Evolutionary conservation across 106 monocot species (phyloP).

Genomic region (Dioscorea alata): DNA sequence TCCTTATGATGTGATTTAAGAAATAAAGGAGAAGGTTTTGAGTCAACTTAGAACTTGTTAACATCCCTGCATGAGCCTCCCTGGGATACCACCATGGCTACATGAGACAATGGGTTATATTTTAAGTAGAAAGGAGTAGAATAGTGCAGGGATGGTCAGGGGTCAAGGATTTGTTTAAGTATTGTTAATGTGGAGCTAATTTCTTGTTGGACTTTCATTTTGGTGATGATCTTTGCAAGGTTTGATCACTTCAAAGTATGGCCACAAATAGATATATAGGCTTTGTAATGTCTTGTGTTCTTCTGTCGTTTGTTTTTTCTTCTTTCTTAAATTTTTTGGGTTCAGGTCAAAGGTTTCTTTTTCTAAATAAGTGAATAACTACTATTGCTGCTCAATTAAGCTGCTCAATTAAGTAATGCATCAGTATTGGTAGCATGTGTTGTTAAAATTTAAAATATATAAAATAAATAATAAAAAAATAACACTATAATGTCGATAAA

Average conservation of each 20-base stretch:
- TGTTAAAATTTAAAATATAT: too few relatives aligned
- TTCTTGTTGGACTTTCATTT: not conserved
- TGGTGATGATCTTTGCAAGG: not conserved
- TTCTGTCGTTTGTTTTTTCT: too few relatives aligned
- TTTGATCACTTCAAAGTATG: not conserved
- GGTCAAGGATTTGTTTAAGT: not conserved
- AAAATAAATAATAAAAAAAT: too few relatives aligned
- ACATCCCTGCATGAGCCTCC: constrained; percentile 12
- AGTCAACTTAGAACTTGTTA: constrained; percentile 3
- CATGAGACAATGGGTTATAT: not conserved
- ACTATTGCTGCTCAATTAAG: too few relatives aligned
- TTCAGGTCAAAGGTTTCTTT: too few relatives aligned
- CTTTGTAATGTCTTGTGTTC: too few relatives aligned
- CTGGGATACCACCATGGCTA: not conserved
- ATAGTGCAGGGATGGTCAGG: not conserved
- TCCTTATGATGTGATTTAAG: not conserved
- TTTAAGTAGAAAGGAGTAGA: not conserved
- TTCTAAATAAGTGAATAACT: too few relatives aligned
- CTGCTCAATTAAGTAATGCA: too few relatives aligned
- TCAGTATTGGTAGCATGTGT: too few relatives aligned
- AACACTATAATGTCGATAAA: too few relatives aligned
- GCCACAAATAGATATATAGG: too few relatives aligned
- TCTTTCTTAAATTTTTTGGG: too few relatives aligned
- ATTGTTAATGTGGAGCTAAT: not conserved
- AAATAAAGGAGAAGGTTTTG: not conserved